Evolutionary conservation across 768 basidiomycete species (phyloP).

Genomic region (Termitomyces sp.): DNA sequence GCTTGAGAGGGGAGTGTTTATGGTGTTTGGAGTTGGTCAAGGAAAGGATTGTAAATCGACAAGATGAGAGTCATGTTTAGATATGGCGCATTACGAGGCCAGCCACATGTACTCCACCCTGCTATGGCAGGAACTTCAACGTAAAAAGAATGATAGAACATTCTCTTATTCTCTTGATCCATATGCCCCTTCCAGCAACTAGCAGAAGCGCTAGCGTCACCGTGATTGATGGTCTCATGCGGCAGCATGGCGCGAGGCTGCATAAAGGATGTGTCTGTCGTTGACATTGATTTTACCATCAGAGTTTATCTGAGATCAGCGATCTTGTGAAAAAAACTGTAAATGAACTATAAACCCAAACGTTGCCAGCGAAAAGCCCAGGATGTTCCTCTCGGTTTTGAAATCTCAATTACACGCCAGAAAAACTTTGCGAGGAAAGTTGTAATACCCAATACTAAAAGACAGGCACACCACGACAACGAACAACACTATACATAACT

Average conservation of each 20-base stretch:
- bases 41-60: conserved; percentile 32
- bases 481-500: too few species aligned
- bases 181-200: conserved; percentile 22
- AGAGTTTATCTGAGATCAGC: conserved; percentile 34
- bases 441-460: too few species aligned
- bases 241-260: conserved; percentile 29
- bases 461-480: too few species aligned
- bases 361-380: conserved; percentile 1
- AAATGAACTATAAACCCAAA: conserved; percentile 26
- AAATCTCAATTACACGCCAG: not conserved
- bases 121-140: conserved; percentile 34
- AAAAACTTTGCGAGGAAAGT: too few species aligned
- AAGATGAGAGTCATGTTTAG: conserved; percentile 49
- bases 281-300: conserved; percentile 22
- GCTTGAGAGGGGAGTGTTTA: conserved; percentile 15
- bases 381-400: not conserved
- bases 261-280: conserved; percentile 22
- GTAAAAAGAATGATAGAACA: conserved; percentile 25
- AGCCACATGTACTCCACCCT: conserved; percentile 34
- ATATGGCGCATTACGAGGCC: conserved; percentile 42
- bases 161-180: conserved; percentile 37
- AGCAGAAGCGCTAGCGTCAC: conserved; percentile 18
- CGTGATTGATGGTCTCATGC: conserved; percentile 23
- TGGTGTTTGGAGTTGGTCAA: conserved; percentile 25
- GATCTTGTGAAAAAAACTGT: conserved; percentile 27